Evolutionary conservation across 1,284 basidiomycete species (phyloP), one percentile per base, ranked within the genome.

Genomic region (Phellinidium pouzarii): DNA sequence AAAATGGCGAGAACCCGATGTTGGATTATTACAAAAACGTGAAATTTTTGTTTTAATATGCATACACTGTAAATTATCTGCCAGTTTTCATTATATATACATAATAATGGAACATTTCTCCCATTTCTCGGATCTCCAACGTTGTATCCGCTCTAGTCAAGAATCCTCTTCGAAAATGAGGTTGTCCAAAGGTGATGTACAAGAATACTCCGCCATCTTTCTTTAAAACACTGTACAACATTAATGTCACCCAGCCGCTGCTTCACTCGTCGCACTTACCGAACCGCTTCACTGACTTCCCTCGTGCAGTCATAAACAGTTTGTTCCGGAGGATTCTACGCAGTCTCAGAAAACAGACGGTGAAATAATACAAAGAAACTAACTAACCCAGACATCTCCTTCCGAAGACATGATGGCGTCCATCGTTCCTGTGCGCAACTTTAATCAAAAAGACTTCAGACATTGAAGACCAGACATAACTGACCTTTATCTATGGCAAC

Each of bases 371-470:
- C 17, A n/a, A 26, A 54, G 17, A 48, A 44, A 34, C 6, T n/a
- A 44, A 48, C 78, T 56, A 60, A 91, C 91, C 92, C 92, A 94
- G 57, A 92, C 86, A 64, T 93, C 87, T 6, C 88, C 86, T 66
- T 91, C 91, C 0, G 79, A 77, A 0, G 91, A 87, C 79, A 94
- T 82, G 87, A 96, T 90, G 0, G 92, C 91, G 65, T 94, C 93
- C 91, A 95, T 94, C 0, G 91, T 94, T 56, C 82, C 82, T 83
- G 50, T 40, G 11, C 23, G 44, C 23, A 11, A n/a, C 11, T 20
- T 38, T 14, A 51, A 48, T 37, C 56, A 44, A 44, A 29, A 19
- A 37, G 47, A 25, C 29, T 14, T 17, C 20, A 7, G 14, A 3
- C 22, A 17, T 29, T 34, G 14, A 5, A 20, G 31, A 12, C 42